Conservation (phyloP, 805 yeast genomes). For the Schwanniomyces sp. region DNA sequence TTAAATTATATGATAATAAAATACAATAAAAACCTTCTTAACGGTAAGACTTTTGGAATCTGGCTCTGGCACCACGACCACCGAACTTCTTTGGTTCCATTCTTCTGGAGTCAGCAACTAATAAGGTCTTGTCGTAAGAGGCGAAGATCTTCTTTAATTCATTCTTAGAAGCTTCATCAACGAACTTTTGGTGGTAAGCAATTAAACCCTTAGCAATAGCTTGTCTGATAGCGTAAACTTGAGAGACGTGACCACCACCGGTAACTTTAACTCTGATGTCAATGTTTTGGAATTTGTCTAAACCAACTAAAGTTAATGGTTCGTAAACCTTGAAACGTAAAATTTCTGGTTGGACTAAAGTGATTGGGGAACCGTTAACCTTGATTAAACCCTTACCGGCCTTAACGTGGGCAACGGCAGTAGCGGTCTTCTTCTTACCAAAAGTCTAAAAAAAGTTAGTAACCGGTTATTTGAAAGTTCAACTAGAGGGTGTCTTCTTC, state of each 20-base stretch:
- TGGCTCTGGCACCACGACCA: slow-evolving; percentile 99
- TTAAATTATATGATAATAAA: slow-evolving; percentile 3
- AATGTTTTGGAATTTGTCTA: slow-evolving; percentile 97
- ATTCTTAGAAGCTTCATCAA: slow-evolving; percentile 99
- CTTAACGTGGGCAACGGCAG: slow-evolving; percentile 99
- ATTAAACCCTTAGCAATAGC: slow-evolving; percentile 99
- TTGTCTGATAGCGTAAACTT: slow-evolving; percentile 99
- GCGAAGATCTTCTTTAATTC: slow-evolving; percentile 98
- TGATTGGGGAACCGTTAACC: slow-evolving; percentile 99
- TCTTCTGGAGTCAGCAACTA: slow-evolving; percentile 99
- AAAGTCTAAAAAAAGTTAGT: slow-evolving; percentile 68
- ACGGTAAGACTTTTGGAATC: slow-evolving; percentile 99
- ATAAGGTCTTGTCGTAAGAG: slow-evolving; percentile 97
- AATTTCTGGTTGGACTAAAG: slow-evolving; percentile 98
- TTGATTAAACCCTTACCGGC: slow-evolving; percentile 99
- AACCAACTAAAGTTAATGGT: slow-evolving; percentile 97
- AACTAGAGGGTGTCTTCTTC: not conserved
- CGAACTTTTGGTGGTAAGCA: slow-evolving; percentile 99
- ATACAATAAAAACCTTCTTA: slow-evolving; percentile 38
- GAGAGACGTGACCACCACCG: slow-evolving; percentile 99
- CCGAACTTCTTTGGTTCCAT: slow-evolving; percentile 99
- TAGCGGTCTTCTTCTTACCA: slow-evolving; percentile 99
- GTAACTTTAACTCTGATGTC: slow-evolving; percentile 99
- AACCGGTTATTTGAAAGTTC: not conserved
- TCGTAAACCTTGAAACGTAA: slow-evolving; percentile 99